Base-by-base conservation (phyloP, 495 filamentous ascomycete genomes). In the Neurospora sp. region DNA sequence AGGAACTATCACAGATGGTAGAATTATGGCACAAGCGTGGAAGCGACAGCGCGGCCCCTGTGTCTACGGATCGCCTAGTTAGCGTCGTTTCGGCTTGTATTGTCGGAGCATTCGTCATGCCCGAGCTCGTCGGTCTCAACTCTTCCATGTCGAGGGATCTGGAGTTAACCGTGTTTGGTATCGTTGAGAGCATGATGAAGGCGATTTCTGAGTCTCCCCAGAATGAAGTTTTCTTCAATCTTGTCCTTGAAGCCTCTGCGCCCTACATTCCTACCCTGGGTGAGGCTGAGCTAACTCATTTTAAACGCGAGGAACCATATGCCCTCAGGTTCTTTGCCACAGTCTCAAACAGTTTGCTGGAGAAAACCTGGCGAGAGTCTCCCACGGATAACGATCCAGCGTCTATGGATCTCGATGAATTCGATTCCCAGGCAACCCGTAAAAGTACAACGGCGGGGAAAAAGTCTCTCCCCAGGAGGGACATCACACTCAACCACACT, bases 371-470 rank as follows among this genome's bases (percentile, higher is more conserved):
- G 7, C 77, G 74, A 37, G 78, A 78, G 43, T 76, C 76, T 7
- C 78, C 78, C 19, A 71, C 74, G 5, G 74, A 80, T 1, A 73
- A 78, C 15, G 54, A 66, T 34, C 81, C 83, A 40, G 90, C 94
- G 76, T 75, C 83, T 17, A 94, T 97, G 92, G 94, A 97, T 72
- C 78, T 97, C 31, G 94, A 97, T 70, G 88, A 86, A 17, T 90
- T 94, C 37, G 87, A 89, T 37, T 86, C 86, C 4, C 85, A 89
- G 69, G 77, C 79, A 69, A 90, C 86, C 74, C 84, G 84, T 45
- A 81, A 73, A 69, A 85, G 82, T 78, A 48, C 75, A 24, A 77
- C 78, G 4, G 75, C 79, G 19, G 82, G 79, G 48, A 73, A 71
- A 34, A 62, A 76, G 21, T 77, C 81, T 2, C 76, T 88, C 39